Conservation (phyloP, 129 eudicot genomes). For the Pulicaria dysenterica region DNA sequence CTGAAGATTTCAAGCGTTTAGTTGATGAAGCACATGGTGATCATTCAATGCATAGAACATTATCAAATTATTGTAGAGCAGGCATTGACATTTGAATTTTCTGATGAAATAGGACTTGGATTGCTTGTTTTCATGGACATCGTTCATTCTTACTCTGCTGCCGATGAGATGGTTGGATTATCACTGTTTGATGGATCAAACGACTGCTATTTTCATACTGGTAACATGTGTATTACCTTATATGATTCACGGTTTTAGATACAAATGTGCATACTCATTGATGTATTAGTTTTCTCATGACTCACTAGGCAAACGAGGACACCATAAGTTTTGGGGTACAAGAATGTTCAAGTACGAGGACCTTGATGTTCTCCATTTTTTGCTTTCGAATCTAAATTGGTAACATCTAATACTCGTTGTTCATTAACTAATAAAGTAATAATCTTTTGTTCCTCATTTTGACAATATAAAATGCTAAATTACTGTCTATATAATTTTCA, state of each 20-base stretch:
- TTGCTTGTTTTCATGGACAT: constrained; percentile 90
- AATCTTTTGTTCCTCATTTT: constrained; percentile 8
- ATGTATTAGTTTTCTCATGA: not conserved
- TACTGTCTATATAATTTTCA: constrained; percentile 2
- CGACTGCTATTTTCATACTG: constrained; percentile 93
- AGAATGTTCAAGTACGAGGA: constrained; percentile 98
- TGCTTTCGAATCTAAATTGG: constrained; percentile 94
- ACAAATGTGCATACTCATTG: not conserved
- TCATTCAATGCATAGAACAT: constrained; percentile 3
- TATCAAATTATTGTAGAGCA: not conserved
- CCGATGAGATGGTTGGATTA: constrained; percentile 97
- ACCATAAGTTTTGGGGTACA: constrained; percentile 98
- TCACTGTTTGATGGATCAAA: constrained; percentile 94
- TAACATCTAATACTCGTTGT: constrained; percentile 28
- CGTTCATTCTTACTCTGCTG: constrained; percentile 94
- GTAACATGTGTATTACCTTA: constrained; percentile 32
- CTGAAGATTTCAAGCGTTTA: constrained; percentile 91
- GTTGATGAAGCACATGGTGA: constrained; percentile 99
- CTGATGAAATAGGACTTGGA: constrained; percentile 63
- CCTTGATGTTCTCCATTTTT: constrained; percentile 87
- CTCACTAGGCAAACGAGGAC: constrained; percentile 80
- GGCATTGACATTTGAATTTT: not conserved
- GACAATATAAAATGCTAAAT: not conserved
- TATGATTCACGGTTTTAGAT: not conserved
- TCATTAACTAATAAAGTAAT: constrained; percentile 4